Base-by-base conservation (phyloP, 352 stramenopile species). In the Globisporangium viniferum region DNA sequence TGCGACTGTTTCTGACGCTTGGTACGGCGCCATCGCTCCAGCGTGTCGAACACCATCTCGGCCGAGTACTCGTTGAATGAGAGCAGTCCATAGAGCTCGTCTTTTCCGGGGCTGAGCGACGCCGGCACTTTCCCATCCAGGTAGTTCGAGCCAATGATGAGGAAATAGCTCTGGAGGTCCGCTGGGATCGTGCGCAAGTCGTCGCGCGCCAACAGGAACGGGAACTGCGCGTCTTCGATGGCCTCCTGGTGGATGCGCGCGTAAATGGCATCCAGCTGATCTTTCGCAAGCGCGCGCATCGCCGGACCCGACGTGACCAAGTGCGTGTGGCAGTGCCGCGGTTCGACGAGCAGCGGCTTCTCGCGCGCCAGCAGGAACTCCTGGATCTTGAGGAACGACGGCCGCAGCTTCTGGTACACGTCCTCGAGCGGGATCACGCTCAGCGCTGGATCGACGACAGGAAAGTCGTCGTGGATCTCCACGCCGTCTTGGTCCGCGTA, bases 21-120 rank as follows among this genome's bases (percentile, higher is more conserved):
- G 27, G 69, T 81, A 53, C 77, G 83, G 60, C 80, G 78, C 86
- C 86, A 93, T 33, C 86, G 83, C 55, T 92, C 83, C 7, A 80
- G 68, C 9, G 79, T 71, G 61, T 93, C 86, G 51, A 93, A 92
- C n/a, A 74, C 70, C 57, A 93, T 76, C 49, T 78, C 64, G 46
- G 71, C 68, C 12, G 71, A 64, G 48, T 85, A 69, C 22, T 73
- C 73, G 29, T 89, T 71, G 53, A 89, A 74, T n/a, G 79, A 72
- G 4, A 93, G 59, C 36, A 91, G 29, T 2, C 83, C 86, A 29
- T 77, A 81, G 14, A 92, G 73, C 77, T 91, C 80, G 6, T 80
- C 67, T 46, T 76, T 72, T 49, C 81, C 83, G 2, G 86, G 86
- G 61, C 68, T 80, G 33, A 93, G 73, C 33, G 79, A 76, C 27